Percentiles rank a stretch among this genome's conserved stretches.
Evolutionary conservation across 768 basidiomycete genomes (phyloP).

Genomic region (Rhizopogon sp.): DNA sequence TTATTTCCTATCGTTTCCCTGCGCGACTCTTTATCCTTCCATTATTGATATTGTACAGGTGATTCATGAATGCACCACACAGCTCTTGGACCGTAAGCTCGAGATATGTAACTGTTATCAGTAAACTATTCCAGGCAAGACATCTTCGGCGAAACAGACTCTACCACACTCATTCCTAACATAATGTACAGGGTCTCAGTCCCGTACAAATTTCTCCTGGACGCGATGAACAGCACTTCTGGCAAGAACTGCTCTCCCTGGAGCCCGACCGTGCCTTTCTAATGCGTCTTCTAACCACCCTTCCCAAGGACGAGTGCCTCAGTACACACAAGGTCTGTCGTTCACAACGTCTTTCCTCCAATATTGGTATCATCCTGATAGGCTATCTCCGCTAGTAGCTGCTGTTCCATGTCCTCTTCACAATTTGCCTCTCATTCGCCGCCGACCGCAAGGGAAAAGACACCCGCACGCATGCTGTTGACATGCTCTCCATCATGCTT

Average conservation of each 20-base stretch:
- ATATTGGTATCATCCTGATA: not conserved
- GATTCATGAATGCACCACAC: conserved; percentile 14
- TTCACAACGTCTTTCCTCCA: not conserved
- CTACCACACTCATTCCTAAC: conserved; percentile 1
- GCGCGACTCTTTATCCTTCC: not conserved
- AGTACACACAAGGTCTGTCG: conserved; percentile 44
- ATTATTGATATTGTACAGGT: not conserved
- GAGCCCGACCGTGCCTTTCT: conserved; percentile 48
- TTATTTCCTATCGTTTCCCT: not conserved
- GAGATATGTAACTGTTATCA: conserved; percentile 43
- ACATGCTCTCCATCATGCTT: conserved; percentile 44
- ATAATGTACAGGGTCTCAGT: conserved; percentile 32
- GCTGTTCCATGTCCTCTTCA: conserved; percentile 42
- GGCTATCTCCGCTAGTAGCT: conserved; percentile 37
- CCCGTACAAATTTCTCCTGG: conserved; percentile 41
- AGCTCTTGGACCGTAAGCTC: conserved; percentile 30
- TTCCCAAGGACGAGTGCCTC: conserved; percentile 47
- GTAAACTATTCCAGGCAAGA: conserved; percentile 42
- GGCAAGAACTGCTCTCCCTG: conserved; percentile 46
- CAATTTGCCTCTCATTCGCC: conserved; percentile 37
- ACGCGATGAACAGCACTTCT: conserved; percentile 43
- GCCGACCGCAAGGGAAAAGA: conserved; percentile 24
- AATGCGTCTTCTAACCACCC: conserved; percentile 30
- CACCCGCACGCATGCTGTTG: conserved; percentile 36
- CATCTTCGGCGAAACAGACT: not conserved